phyloP scores from a whole-genome alignment of 23 red algal genomes.

The Gracilaria vermiculophylla region DNA sequence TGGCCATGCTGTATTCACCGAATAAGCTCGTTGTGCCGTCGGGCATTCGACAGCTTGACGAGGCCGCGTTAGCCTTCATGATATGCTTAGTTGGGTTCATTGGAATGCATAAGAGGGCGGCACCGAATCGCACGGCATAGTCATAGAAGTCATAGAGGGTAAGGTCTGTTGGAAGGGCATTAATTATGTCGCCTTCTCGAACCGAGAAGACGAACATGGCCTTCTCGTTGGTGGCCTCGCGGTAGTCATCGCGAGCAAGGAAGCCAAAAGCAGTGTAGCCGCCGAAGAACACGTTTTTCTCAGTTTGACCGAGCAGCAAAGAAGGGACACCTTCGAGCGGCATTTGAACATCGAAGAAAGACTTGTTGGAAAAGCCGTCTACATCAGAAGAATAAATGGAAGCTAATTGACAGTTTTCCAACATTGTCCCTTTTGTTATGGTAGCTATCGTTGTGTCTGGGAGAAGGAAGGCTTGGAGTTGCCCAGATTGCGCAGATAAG shows the following conservation, averaged over 20 bases:
- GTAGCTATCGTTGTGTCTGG: not conserved
- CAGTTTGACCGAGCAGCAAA: slow-evolving; percentile 50
- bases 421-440: slow-evolving; percentile 10
- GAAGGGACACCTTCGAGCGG: slow-evolving; percentile 58
- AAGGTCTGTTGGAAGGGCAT: slow-evolving; percentile 42
- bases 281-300: slow-evolving; percentile 18
- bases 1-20: slow-evolving; percentile 49
- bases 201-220: slow-evolving; percentile 43
- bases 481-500: not conserved
- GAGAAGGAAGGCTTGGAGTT: not conserved
- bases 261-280: slow-evolving; percentile 56
- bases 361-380: slow-evolving; percentile 43
- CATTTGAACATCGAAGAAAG: slow-evolving; percentile 33
- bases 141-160: slow-evolving; percentile 62
- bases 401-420: not conserved
- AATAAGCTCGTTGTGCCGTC: slow-evolving; percentile 49
- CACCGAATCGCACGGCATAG: slow-evolving; percentile 60
- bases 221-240: slow-evolving; percentile 37
- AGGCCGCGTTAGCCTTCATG: slow-evolving; percentile 28
- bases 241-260: slow-evolving; percentile 64
- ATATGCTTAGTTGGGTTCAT: slow-evolving; percentile 68
- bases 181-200: not conserved
- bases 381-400: not conserved
- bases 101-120: slow-evolving; percentile 43
- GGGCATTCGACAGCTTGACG: slow-evolving; percentile 28